A percentile compares a stretch with the other conserved stretches of the same genome.
Conservation (phyloP, 2,329 filamentous ascomycete species). For the Thielaviopsis euricoi region DNA sequence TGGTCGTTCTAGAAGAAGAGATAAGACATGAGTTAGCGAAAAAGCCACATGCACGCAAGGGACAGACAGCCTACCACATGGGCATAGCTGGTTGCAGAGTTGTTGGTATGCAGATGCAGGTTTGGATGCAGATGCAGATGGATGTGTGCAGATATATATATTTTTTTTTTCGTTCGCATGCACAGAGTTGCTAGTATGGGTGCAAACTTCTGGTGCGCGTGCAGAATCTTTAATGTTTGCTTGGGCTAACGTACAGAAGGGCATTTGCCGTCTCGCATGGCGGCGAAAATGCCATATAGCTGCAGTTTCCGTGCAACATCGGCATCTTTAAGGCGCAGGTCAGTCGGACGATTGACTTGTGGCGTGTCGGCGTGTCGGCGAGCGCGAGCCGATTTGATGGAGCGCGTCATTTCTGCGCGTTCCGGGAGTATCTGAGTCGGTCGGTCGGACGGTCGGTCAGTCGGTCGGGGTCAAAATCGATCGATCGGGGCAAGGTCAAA, state of each 20-base stretch:
- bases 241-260: conserved; percentile 54
- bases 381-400: neutral
- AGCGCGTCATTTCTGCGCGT: neutral
- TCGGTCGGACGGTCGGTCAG: too few relatives aligned
- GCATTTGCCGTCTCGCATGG: conserved; percentile 77
- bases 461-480: neutral
- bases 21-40: conserved; percentile 9
- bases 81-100: too few relatives aligned
- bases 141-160: too few relatives aligned
- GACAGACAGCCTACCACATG: neutral
- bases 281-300: conserved; percentile 75
- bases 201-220: too few relatives aligned
- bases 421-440: neutral
- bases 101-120: too few relatives aligned
- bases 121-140: too few relatives aligned
- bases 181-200: too few relatives aligned
- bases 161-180: too few relatives aligned
- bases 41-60: neutral
- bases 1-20: conserved; percentile 56
- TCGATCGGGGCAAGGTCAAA: too few relatives aligned
- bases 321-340: conserved; percentile 61
- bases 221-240: conserved; percentile 5
- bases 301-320: conserved; percentile 91
- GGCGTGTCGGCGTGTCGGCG: neutral
- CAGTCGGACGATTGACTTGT: conserved; percentile 58